Evolutionary conservation across 169 alveolate genomes (phyloP).

Genomic region (Plasmodium malariae): DNA sequence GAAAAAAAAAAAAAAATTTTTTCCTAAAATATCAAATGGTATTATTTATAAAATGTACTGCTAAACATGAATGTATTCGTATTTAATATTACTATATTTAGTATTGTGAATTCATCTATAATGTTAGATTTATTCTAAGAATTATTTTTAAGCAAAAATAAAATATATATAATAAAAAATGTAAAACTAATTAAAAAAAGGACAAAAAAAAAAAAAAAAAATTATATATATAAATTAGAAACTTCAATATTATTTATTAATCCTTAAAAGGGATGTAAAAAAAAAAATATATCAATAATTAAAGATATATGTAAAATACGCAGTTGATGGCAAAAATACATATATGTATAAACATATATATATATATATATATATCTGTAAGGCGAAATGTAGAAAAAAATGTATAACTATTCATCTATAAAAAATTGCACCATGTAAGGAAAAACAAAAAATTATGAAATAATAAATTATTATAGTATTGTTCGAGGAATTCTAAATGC

Average conservation of each 20-base stretch:
- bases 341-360: no score
- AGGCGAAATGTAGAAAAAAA: conserved; percentile 10
- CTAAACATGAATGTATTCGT: background rate
- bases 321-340: background rate
- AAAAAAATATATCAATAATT: background rate
- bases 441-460: conserved; percentile 4
- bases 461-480: background rate
- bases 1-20: conserved; percentile 19
- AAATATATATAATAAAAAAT: background rate
- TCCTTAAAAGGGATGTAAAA: conserved; percentile 4
- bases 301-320: conserved; percentile 10
- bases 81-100: conserved; percentile 2
- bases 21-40: conserved; percentile 25
- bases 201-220: conserved; percentile 25
- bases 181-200: conserved; percentile 20
- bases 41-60: background rate
- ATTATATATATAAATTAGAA: background rate
- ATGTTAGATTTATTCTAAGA: conserved; percentile 32
- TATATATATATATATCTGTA: background rate
- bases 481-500: conserved; percentile 6
- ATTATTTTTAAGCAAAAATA: conserved; percentile 33
- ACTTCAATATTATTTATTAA: conserved; percentile 10
- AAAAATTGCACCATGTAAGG: conserved; percentile 2
- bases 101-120: conserved; percentile 3
- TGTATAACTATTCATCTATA: conserved; percentile 3